Evolutionary conservation across 75 land plant species (phyloP).

Genomic region (Cunninghamia lanceolata): DNA sequence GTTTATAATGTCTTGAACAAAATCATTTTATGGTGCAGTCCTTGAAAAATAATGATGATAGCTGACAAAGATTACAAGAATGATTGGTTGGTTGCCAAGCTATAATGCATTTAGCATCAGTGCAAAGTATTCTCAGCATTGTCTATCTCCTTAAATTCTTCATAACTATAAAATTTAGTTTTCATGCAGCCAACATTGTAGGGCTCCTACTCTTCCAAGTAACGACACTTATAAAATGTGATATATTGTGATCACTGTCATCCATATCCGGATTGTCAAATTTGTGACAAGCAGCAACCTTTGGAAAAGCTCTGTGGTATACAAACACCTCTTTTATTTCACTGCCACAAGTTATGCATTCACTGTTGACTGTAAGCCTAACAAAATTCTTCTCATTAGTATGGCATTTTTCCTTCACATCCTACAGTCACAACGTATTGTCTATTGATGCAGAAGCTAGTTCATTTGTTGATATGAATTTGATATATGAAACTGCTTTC

Average conservation of each 20-base stretch:
- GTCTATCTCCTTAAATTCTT: background rate
- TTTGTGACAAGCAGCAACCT: slow-evolving; percentile 81
- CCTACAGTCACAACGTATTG: too few relatives aligned
- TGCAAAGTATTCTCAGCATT: background rate
- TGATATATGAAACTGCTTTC: too few relatives aligned
- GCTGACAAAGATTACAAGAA: background rate
- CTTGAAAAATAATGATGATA: background rate
- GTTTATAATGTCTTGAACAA: too few relatives aligned
- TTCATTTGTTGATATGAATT: too few relatives aligned
- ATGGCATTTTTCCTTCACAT: too few relatives aligned
- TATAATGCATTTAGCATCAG: slow-evolving; percentile 1
- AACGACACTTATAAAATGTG: slow-evolving; percentile 96
- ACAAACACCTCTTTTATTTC: slow-evolving; percentile 97
- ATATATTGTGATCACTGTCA: slow-evolving; percentile 73
- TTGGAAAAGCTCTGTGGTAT: slow-evolving; percentile 93
- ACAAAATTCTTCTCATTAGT: slow-evolving; percentile 99
- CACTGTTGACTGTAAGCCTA: slow-evolving; percentile 82
- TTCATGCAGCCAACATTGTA: slow-evolving; percentile 83
- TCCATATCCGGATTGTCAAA: slow-evolving; percentile 70
- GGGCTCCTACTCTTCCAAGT: slow-evolving; percentile 99
- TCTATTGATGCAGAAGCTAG: too few relatives aligned
- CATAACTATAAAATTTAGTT: background rate
- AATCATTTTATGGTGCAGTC: background rate
- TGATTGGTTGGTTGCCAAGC: background rate
- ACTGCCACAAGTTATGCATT: slow-evolving; percentile 94